phyloP scores from a whole-genome alignment of 352 stramenopile species.

The Phytophthora brassicae region DNA sequence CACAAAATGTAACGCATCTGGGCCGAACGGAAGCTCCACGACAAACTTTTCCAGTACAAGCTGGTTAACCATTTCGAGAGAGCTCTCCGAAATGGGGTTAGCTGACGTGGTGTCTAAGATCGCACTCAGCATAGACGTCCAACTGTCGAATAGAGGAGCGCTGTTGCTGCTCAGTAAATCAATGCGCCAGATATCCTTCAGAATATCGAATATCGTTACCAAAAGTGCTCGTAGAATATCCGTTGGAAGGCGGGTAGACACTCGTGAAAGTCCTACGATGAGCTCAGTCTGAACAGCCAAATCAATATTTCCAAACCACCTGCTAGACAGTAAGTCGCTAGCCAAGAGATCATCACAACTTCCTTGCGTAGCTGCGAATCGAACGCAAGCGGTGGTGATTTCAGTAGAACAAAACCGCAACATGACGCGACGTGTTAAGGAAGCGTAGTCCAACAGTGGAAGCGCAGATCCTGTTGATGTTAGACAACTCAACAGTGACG shows the following conservation, averaged over 20 bases:
- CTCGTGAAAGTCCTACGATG: constrained; percentile 18
- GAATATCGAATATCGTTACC: constrained; percentile 15
- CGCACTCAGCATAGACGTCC: constrained; percentile 27
- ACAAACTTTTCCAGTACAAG: constrained; percentile 23
- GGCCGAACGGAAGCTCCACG: constrained; percentile 27
- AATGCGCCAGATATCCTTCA: constrained; percentile 28
- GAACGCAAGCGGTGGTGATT: constrained; percentile 28
- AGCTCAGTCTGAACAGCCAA: constrained; percentile 24
- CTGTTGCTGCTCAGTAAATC: constrained; percentile 12
- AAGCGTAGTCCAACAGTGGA: constrained; percentile 35
- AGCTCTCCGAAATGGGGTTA: constrained; percentile 14
- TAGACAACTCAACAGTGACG: constrained; percentile 34
- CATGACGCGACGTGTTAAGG: constrained; percentile 32
- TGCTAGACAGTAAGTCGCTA: constrained; percentile 21
- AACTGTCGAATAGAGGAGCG: constrained; percentile 31
- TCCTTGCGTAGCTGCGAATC: constrained; percentile 39
- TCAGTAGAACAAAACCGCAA: constrained; percentile 30
- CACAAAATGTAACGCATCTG: constrained; percentile 14
- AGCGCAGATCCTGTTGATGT: constrained; percentile 23
- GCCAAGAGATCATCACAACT: constrained; percentile 39
- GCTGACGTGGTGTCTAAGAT: constrained; percentile 12
- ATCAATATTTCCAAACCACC: constrained; percentile 24
- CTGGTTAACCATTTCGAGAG: constrained; percentile 20
- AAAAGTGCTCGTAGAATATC: constrained; percentile 21
- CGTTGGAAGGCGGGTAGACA: constrained; percentile 27